Evolutionary conservation across 805 yeast genomes (phyloP).

Genomic region (Candida namnaoensis): DNA sequence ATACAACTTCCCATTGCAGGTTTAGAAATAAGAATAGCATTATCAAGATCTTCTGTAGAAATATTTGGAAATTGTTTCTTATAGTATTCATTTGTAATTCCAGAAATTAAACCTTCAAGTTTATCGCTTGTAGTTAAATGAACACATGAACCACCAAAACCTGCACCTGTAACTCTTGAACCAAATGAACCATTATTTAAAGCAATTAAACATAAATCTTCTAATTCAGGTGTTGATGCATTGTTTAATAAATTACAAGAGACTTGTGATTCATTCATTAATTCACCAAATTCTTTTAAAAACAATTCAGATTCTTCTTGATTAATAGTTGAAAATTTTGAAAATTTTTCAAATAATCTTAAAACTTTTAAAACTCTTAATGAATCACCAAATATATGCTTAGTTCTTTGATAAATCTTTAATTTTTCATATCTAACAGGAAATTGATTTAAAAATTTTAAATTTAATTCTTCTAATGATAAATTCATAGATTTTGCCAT

Average conservation of each 20-base stretch:
- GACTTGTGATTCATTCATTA: constrained; percentile 52
- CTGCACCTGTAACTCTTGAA: constrained; percentile 72
- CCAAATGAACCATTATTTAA: constrained; percentile 49
- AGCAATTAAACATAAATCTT: constrained; percentile 46
- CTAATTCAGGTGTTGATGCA: constrained; percentile 49
- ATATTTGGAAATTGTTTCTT: constrained; percentile 37
- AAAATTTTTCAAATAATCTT: constrained; percentile 23
- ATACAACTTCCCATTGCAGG: constrained; percentile 45
- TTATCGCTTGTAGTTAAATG: constrained; percentile 44
- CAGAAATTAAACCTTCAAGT: constrained; percentile 26
- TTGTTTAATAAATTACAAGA: constrained; percentile 40
- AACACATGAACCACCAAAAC: constrained; percentile 72
- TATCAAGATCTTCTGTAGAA: constrained; percentile 32
- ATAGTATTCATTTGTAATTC: constrained; percentile 45
- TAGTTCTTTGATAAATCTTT: constrained; percentile 47
- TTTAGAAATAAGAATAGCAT: constrained; percentile 45
- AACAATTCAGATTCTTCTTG: constrained; percentile 22
- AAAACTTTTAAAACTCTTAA: constrained; percentile 46
- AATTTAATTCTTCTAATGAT: constrained; percentile 32
- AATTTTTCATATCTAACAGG: constrained; percentile 51
- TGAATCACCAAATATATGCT: constrained; percentile 58
- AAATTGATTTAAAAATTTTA: constrained; percentile 37
- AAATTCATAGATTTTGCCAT: constrained; percentile 35
- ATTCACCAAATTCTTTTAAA: constrained; percentile 35
- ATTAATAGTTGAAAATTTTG: not conserved